phyloP scores from a whole-genome alignment of 2,329 filamentous ascomycete genomes.

The Acrodontium crateriforme region DNA sequence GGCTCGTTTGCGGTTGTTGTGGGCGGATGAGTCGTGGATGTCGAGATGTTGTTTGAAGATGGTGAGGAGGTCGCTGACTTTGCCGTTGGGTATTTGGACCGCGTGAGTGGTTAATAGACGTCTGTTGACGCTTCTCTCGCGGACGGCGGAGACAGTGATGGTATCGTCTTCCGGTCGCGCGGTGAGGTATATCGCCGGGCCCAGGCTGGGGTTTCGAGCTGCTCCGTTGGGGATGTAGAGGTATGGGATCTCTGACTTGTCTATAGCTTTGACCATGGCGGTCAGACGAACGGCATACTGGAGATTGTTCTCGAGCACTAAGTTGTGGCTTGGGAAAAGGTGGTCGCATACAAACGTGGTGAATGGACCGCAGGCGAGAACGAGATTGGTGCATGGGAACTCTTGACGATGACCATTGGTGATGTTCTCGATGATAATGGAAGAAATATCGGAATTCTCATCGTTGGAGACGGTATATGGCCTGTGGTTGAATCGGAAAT shows the following conservation, averaged over 20 bases:
- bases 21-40: no score
- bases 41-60: no score
- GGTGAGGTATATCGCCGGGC: no score
- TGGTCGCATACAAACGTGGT: conserved; percentile 6
- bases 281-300: no score
- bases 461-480: conserved; percentile 2
- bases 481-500: conserved; percentile 9
- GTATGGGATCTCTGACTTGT: conserved; percentile 1
- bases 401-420: neutral
- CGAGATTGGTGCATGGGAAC: conserved; percentile 8
- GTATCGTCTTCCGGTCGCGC: no score
- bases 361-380: conserved; percentile 13
- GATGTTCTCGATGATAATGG: conserved; percentile 4
- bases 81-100: no score
- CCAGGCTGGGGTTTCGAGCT: neutral
- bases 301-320: conserved; percentile 5
- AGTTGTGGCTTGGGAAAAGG: conserved; percentile 1
- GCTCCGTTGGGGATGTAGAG: conserved; percentile 1
- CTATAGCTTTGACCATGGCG: conserved; percentile 1
- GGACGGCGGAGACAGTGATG: no score
- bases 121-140: no score
- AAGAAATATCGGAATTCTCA: conserved; percentile 1
- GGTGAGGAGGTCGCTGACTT: no score
- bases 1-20: no score
- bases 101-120: no score